Base-by-base conservation (phyloP, 768 basidiomycete species). In the Clitopilus hobsonii region DNA sequence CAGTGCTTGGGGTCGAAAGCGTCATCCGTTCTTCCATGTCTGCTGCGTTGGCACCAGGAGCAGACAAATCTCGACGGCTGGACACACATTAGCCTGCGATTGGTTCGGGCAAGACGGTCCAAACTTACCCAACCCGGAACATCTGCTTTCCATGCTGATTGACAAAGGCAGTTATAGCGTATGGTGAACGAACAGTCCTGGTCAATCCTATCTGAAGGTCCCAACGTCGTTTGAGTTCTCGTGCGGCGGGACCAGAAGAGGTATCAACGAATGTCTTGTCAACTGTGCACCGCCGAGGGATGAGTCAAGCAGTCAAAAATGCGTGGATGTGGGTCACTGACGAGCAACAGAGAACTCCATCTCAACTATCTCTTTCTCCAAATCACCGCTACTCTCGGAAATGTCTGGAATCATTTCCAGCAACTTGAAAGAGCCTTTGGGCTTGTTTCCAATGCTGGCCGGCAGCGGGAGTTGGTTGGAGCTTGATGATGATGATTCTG, bases 261-360 rank as follows among this genome's bases (percentile, higher is more conserved):
- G 89, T 92, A 63, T 94, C 91, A 20, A 92, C 82, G 65, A 86
- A 93, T 38, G 76, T 86, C 54, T 83, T 84, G 64, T 93, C 88
- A 61, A 80, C 90, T 79, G 38, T 60, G 38, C 51, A 38, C 63
- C 55, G 58, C 52, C 53, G 61, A 52, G 58, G 51, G 27, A 48
- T 20, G 30, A 61, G 38, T 25, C n/a, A 27, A 20, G 28, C 36
- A 29, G 49, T 26, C 23, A 24, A 36, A 54, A 61, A 61, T 52
- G 29, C 49, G 60, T 24, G 18, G n/a, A n/a, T n/a, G n/a, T n/a
- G 32, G 32, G 29, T 4, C 32, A 77, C 82, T 69, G 65, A 86
- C 85, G 72, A 53, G 84, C 81, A 59, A 86, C 75, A 29, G 71
- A 79, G 38, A 86, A 75, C 53, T 84, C 85, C 11, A 79, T 82